Evolutionary conservation across 192 early-diverging fungal species (phyloP), one percentile per base, ranked within the genome.

Genomic region (Lobosporangium transversale): DNA sequence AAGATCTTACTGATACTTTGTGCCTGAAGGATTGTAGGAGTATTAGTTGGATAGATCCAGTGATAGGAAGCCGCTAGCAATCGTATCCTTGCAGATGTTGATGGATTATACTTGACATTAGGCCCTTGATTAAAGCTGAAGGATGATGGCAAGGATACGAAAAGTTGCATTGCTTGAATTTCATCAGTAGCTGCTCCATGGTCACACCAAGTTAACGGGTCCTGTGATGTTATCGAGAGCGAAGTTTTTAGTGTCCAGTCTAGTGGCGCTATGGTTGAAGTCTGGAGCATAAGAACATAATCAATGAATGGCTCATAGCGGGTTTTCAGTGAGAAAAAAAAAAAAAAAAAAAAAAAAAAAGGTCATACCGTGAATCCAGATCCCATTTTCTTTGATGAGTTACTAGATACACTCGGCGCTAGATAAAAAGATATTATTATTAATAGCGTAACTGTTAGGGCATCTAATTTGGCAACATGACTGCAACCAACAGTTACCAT

Each of bases 31-130:
- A 57, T 31, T 8, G 73, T 56, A 12, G 65, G 58, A 27, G 32
- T 44, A 32, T 76, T 66, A n/a, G 64, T 33, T 2, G 73, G 73
- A 24, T 76, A 76, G 11, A 35, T 52, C 73, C 73, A 76, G 42
- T 76, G 58, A 26, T 62, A 67, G 17, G 49, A 55, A 10, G 64
- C 62, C 0, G 63, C 24, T 29, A 76, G 26, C 1, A 76, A 10
- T n/a, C 47, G 43, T 5, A 35, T 37, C 21, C 52, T 24, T 20
- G 53, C 32, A 24, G 68, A 62, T 20, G 5, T 32, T 2, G 29
- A 21, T 1, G 1, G 35, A 40, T 3, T 14, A 36, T 1, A 9
- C 23, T 21, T 43, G n/a, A n/a, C n/a, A 6, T 1, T 33, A 2
- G 6, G 15, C 7, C 40, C 6, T 9, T 40, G 8, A n/a, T 20